phyloP scores from a whole-genome alignment of 768 basidiomycete species.

The Mycena filopes region DNA sequence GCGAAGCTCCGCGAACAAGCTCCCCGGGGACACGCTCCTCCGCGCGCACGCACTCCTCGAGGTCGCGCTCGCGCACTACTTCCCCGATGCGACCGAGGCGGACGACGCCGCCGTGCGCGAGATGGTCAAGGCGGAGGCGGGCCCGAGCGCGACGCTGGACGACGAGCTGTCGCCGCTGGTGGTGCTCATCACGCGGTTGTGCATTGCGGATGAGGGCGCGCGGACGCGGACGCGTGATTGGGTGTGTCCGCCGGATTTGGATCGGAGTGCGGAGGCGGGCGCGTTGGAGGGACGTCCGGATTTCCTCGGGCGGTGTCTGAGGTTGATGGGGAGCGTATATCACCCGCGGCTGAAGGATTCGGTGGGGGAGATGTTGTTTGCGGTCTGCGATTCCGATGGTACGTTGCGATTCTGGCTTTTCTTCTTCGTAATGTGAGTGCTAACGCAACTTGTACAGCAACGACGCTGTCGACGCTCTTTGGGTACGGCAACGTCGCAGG shows the following conservation, averaged over 20 bases:
- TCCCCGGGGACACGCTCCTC: conserved; percentile 60
- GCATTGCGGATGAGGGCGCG: conserved; percentile 68
- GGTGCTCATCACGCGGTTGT: conserved; percentile 78
- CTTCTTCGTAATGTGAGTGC: no score
- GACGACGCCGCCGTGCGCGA: conserved; percentile 73
- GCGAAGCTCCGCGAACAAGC: not conserved
- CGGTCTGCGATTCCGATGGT: conserved; percentile 79
- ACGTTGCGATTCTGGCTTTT: no score
- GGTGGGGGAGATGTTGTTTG: conserved; percentile 89
- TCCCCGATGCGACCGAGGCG: conserved; percentile 70
- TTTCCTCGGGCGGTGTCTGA: conserved; percentile 81
- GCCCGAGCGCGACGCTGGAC: conserved; percentile 67
- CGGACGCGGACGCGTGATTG: conserved; percentile 68
- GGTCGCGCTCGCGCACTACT: conserved; percentile 64
- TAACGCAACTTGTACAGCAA: conserved; percentile 48
- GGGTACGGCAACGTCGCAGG: conserved; percentile 98
- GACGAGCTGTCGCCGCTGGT: conserved; percentile 82
- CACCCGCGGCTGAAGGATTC: conserved; percentile 78
- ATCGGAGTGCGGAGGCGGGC: conserved; percentile 66
- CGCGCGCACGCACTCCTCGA: conserved; percentile 79
- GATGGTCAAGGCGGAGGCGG: conserved; percentile 54
- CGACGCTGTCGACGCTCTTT: conserved; percentile 76
- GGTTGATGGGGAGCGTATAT: conserved; percentile 80
- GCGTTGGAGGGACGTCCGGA: conserved; percentile 79
- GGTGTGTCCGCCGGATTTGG: conserved; percentile 82